Evolutionary conservation across 1,284 basidiomycete genomes (phyloP).

Genomic region (Chalciporus piperatoides): DNA sequence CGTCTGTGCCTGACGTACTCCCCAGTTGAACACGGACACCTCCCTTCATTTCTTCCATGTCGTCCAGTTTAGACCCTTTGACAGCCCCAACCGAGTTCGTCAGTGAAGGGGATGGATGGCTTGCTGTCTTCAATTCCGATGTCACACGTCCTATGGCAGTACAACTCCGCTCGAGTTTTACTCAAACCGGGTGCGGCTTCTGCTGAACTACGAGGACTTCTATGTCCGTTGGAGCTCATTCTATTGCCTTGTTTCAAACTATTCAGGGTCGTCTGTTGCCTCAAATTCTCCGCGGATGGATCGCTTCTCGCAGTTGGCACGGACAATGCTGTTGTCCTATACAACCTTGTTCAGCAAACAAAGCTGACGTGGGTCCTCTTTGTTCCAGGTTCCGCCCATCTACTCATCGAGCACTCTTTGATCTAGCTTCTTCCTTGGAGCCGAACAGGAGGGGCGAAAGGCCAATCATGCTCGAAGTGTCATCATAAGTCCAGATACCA

Average conservation of each 20-base stretch:
- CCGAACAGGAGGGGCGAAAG: conserved; percentile 19
- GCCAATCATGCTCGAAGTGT: conserved; percentile 35
- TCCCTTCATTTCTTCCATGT: conserved; percentile 18
- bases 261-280: conserved; percentile 31
- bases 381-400: not conserved
- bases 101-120: conserved; percentile 37
- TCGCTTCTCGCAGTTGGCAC: conserved; percentile 34
- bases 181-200: conserved; percentile 31
- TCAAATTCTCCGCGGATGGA: conserved; percentile 33
- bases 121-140: conserved; percentile 36
- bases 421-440: conserved; percentile 29
- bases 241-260: not conserved
- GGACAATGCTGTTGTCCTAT: conserved; percentile 32
- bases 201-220: not conserved
- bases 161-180: conserved; percentile 24
- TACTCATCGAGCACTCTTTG: not conserved
- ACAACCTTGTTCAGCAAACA: conserved; percentile 27
- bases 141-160: conserved; percentile 37
- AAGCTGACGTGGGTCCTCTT: conserved; percentile 27
- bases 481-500: conserved; percentile 31
- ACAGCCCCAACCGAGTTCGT: conserved; percentile 33
- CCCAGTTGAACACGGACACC: not conserved
- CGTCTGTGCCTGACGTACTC: conserved; percentile 9
- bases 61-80: conserved; percentile 28
- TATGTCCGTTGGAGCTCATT: conserved; percentile 11